Evolutionary conservation across 2,329 filamentous ascomycete genomes (phyloP).

Genomic region (Huntiella decipiens): DNA sequence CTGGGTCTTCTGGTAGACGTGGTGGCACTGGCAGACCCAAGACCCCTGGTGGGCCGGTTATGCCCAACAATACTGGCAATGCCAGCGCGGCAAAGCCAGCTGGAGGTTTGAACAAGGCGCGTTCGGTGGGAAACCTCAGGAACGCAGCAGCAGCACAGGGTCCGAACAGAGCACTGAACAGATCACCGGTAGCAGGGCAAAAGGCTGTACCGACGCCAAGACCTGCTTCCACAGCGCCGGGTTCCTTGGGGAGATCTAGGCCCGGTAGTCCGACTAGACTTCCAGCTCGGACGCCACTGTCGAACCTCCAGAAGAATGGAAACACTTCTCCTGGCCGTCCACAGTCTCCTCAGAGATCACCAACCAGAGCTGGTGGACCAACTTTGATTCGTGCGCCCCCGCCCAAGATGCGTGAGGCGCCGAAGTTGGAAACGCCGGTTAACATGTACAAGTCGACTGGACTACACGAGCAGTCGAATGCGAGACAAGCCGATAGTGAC

Average conservation of each 20-base stretch:
- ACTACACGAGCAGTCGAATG: constrained; percentile 26
- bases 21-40: constrained; percentile 30
- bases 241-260: constrained; percentile 3
- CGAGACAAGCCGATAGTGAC: constrained; percentile 49
- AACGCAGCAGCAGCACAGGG: constrained; percentile 2
- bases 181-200: constrained; percentile 30
- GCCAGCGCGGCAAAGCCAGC: constrained; percentile 19
- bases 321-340: constrained; percentile 40
- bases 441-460: constrained; percentile 28
- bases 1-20: constrained; percentile 18
- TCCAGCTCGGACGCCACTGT: constrained; percentile 49
- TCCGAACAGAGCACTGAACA: constrained; percentile 26
- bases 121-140: constrained; percentile 12
- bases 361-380: constrained; percentile 28
- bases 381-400: constrained; percentile 48
- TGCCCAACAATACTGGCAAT: constrained; percentile 44
- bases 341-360: constrained; percentile 16
- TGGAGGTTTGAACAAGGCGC: constrained; percentile 15
- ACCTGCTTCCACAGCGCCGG: constrained; percentile 15
- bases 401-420: constrained; percentile 71
- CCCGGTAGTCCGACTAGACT: constrained; percentile 45
- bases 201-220: constrained; percentile 15
- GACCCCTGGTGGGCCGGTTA: constrained; percentile 34
- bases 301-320: constrained; percentile 44
- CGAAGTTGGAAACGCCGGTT: constrained; percentile 30